A percentile compares a stretch with the other conserved stretches of the same genome.
Conservation (phyloP, 2,329 filamentous ascomycete species). For the Trichoderma koningii region DNA sequence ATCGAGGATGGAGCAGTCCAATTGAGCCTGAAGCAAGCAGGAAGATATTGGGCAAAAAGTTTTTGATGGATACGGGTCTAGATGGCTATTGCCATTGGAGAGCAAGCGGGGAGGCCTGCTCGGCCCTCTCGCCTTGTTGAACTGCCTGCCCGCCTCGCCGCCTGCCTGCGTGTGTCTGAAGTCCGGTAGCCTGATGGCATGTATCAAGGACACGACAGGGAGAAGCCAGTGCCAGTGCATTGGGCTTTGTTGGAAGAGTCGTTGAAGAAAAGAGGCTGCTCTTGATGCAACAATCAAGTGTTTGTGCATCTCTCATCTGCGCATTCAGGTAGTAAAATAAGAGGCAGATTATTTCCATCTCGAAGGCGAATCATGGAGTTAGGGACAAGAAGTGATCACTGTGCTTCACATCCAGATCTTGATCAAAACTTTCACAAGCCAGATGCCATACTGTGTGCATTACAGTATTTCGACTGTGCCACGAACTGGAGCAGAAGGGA, state of each 20-base stretch:
- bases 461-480: not conserved
- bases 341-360: slow-evolving; percentile 18
- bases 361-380: not conserved
- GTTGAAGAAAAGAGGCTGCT: slow-evolving; percentile 27
- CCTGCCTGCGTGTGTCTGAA: not conserved
- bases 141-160: slow-evolving; percentile 4
- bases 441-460: not conserved
- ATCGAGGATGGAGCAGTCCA: slow-evolving; percentile 27
- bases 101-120: slow-evolving; percentile 22
- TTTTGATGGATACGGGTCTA: slow-evolving; percentile 25
- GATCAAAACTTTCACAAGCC: not conserved
- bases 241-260: slow-evolving; percentile 21
- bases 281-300: slow-evolving; percentile 35
- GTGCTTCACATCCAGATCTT: not conserved
- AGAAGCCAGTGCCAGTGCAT: slow-evolving; percentile 35
- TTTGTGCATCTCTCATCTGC: slow-evolving; percentile 31
- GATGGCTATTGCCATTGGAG: slow-evolving; percentile 27
- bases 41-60: slow-evolving; percentile 30
- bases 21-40: slow-evolving; percentile 26
- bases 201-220: slow-evolving; percentile 7
- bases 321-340: slow-evolving; percentile 30
- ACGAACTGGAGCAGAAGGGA: not conserved
- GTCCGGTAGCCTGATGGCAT: slow-evolving; percentile 16
- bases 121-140: slow-evolving; percentile 7
- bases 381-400: not conserved